These are phyloP conservation scores for Erodium texanum DNA, from an alignment of 441 rosid species.

Conservation along the genomic window DNA sequence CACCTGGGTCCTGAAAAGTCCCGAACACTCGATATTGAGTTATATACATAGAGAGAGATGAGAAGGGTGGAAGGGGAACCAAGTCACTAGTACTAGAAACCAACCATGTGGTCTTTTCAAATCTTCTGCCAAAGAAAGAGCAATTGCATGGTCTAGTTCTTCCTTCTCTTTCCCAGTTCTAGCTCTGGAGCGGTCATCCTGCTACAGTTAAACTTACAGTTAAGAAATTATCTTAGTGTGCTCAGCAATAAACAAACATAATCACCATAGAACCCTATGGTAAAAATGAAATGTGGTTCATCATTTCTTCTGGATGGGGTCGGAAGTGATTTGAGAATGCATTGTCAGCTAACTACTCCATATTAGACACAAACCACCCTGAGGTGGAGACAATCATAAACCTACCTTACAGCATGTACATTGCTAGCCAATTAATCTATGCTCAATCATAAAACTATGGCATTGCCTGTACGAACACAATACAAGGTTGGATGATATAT, in stretches of 20 bases:
- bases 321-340: no score
- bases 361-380: no score
- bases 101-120: constrained; percentile 49
- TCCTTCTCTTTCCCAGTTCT: constrained; percentile 54
- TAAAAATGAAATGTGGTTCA: neutral
- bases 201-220: neutral
- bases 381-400: no score
- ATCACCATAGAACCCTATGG: neutral
- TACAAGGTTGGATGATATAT: no score
- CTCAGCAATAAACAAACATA: neutral
- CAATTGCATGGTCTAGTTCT: constrained; percentile 59
- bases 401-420: no score
- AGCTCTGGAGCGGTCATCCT: constrained; percentile 49
- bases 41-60: neutral
- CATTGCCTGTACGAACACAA: no score
- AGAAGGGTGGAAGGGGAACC: neutral
- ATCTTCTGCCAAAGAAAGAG: constrained; percentile 55
- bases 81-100: neutral
- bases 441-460: no score
- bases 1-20: constrained; percentile 41
- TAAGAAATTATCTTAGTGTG: neutral
- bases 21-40: neutral
- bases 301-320: no score
- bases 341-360: no score
- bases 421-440: no score